phyloP scores from a whole-genome alignment of 2,329 filamentous ascomycete species.

The Triangularia verruculosa region DNA sequence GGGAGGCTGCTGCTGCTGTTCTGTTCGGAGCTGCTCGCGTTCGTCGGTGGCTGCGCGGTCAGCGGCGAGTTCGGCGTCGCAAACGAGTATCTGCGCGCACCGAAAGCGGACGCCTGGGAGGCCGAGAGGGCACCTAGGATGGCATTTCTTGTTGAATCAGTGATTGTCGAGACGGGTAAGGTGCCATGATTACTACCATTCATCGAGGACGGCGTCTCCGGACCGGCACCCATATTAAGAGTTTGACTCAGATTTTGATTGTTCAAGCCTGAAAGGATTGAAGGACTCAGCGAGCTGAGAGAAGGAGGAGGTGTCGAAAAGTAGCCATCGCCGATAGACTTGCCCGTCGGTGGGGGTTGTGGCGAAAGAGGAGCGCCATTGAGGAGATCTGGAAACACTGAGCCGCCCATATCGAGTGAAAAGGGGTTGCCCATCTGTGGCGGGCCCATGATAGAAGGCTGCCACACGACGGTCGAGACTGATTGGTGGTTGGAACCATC shows the following conservation, averaged over 20 bases:
- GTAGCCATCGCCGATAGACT: constrained; percentile 69
- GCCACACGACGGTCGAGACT: constrained; percentile 60
- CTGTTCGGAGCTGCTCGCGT: constrained; percentile 49
- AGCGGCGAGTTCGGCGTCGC: constrained; percentile 53
- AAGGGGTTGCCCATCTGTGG: constrained; percentile 67
- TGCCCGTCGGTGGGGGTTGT: constrained; percentile 64
- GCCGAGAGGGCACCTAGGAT: constrained; percentile 56
- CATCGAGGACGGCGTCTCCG: constrained; percentile 71
- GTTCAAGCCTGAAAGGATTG: constrained; percentile 64
- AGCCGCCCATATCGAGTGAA: constrained; percentile 69
- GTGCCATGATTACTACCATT: constrained; percentile 60
- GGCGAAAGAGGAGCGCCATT: constrained; percentile 72
- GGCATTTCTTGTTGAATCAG: constrained; percentile 60
- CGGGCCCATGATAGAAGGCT: constrained; percentile 65
- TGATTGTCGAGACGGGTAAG: constrained; percentile 62
- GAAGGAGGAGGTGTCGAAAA: constrained; percentile 76
- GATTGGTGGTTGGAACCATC: constrained; percentile 73
- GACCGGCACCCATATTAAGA: constrained; percentile 61
- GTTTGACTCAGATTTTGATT: constrained; percentile 62
- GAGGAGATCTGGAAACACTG: constrained; percentile 74
- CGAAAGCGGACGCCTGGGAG: constrained; percentile 53
- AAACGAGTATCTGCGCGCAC: constrained; percentile 63
- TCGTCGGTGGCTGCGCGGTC: constrained; percentile 48
- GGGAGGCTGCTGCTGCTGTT: constrained; percentile 62
- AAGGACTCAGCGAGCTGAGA: constrained; percentile 64